Percentiles rank a stretch among this genome's conserved stretches.
Evolutionary conservation across 164 flowering plant species (phyloP).

Genomic region (Chimonanthus salicifolius): DNA sequence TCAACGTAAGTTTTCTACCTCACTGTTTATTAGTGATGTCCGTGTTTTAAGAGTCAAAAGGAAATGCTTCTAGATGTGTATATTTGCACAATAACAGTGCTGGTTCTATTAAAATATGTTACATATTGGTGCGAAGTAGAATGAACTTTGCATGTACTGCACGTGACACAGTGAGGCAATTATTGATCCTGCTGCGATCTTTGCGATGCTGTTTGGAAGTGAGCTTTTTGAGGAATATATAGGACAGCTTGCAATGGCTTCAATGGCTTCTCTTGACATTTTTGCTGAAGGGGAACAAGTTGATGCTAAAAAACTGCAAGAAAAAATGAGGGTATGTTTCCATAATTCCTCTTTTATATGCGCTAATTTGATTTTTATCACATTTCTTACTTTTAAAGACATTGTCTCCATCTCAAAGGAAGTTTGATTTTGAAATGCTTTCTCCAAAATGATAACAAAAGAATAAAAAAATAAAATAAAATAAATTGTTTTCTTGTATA

Average conservation of each 20-base stretch:
- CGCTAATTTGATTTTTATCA: too few species aligned
- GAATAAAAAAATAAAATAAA: too few species aligned
- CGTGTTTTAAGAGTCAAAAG: background rate
- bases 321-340: slow-evolving; percentile 75
- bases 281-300: slow-evolving; percentile 79
- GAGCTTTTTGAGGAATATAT: slow-evolving; percentile 99
- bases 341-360: too few species aligned
- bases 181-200: slow-evolving; percentile 96
- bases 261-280: slow-evolving; percentile 96
- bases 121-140: background rate
- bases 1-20: slow-evolving; percentile 57
- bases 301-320: slow-evolving; percentile 85
- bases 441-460: too few species aligned
- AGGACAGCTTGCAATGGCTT: slow-evolving; percentile 99
- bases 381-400: background rate
- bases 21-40: background rate
- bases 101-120: too few species aligned
- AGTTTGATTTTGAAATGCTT: too few species aligned
- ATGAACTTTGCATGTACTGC: background rate
- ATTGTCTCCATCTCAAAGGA: background rate
- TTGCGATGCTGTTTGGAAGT: slow-evolving; percentile 99
- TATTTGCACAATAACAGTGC: too few species aligned
- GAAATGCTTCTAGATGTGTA: too few species aligned
- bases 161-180: slow-evolving; percentile 63
- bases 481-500: too few species aligned